Base-by-base conservation (phyloP, 2,329 filamentous ascomycete species). In the Colletotrichum sp. region DNA sequence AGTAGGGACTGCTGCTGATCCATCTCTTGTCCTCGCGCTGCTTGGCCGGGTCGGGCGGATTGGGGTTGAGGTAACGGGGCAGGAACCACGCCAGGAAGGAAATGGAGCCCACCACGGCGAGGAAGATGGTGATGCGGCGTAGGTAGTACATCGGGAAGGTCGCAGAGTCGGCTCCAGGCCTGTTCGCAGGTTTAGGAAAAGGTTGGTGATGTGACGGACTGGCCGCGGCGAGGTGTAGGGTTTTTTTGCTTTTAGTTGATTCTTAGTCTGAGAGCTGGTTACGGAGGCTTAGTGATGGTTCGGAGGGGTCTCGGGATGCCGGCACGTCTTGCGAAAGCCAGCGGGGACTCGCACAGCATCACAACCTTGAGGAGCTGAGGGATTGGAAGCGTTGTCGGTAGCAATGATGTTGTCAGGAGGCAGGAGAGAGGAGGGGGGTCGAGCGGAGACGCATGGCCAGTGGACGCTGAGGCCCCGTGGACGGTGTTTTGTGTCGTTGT, bases 1-100 rank as follows among this genome's bases (percentile, higher is more conserved):
- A 96, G 79, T 92, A 92, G 47, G 91, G 91, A 16, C 93, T 94
- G 21, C 90, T 93, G 59, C 90, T 87, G 62, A 96, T 90, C 94
- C 94, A 96, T 76, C 83, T 85, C 72, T 85, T 84, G 80, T 95
- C 92, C 77, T 92, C 90, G 66, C 86, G 84, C 64, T 89, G 87
- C 82, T 93, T 91, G 65, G 90, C 90, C 43, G 87, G 87, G 73
- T 88, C 86, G 71, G 90, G 90, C n/a, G 86, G 87, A n/a, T 89
- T 89, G 4, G 93, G 93, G 73, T 93, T 90, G 74, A 93, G 87
- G 57, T 87, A 81, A 67, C 86, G 85, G 58, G 90, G 88, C 8
- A 93, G 79, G 34, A 87, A 82, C 79, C 86, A 88, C 62, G 88
- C 82, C 63, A 86, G 73, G 76, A 91, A 85, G 72, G 88, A 82